These are phyloP conservation scores for Neocallimastix lanati DNA, from an alignment of 192 early-diverging fungal species.

Conservation along the genomic window DNA sequence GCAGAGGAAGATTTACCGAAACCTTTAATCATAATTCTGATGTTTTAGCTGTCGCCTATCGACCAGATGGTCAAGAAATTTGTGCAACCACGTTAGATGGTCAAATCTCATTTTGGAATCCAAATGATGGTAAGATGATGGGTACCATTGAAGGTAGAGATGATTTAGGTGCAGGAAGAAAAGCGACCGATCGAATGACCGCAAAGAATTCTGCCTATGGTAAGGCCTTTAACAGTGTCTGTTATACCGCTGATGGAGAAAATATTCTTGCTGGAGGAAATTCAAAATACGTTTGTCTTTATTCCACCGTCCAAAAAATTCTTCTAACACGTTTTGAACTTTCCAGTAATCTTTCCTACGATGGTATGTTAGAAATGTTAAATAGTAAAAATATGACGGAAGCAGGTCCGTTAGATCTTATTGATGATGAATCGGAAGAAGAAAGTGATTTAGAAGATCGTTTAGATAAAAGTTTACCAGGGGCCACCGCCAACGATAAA, in stretches of 20 bases:
- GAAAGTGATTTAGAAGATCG: constrained; percentile 72
- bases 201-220: constrained; percentile 65
- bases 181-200: constrained; percentile 51
- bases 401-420: constrained; percentile 64
- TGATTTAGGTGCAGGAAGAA: constrained; percentile 80
- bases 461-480: constrained; percentile 63
- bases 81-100: constrained; percentile 80
- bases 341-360: constrained; percentile 78
- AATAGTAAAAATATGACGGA: constrained; percentile 89
- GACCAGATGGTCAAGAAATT: constrained; percentile 79
- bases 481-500: constrained; percentile 37
- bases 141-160: constrained; percentile 75
- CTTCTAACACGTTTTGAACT: constrained; percentile 83
- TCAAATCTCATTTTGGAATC: constrained; percentile 83
- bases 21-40: constrained; percentile 60
- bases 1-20: constrained; percentile 58
- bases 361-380: constrained; percentile 77
- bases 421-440: constrained; percentile 67
- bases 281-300: constrained; percentile 90
- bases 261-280: constrained; percentile 86
- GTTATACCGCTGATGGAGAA: constrained; percentile 85
- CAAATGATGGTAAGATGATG: constrained; percentile 47
- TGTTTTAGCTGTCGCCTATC: constrained; percentile 69
- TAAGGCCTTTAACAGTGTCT: constrained; percentile 80
- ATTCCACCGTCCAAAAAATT: constrained; percentile 52